Percentiles rank a stretch among this genome's conserved stretches.
phyloP scores from a whole-genome alignment of 129 eudicot species.

The Lactuca sativa region DNA sequence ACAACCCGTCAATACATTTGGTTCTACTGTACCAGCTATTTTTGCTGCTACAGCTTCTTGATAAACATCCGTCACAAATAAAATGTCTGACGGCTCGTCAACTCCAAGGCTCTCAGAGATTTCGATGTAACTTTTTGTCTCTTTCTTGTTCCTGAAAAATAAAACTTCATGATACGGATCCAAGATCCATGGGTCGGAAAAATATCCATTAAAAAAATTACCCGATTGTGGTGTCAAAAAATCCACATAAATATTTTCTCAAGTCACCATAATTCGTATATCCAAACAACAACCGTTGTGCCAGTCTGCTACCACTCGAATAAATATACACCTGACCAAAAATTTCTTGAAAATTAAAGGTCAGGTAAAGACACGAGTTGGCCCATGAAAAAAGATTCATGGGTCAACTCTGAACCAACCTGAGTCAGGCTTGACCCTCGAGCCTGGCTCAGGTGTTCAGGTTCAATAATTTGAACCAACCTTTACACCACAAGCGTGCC shows the following conservation, averaged over 20 bases:
- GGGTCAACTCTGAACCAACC: not conserved
- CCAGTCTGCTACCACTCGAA: conserved; percentile 96
- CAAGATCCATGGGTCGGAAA: conserved; percentile 1
- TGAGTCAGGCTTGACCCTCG: not conserved
- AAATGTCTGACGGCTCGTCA: conserved; percentile 64
- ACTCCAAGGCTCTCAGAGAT: conserved; percentile 79
- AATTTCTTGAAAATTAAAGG: not conserved
- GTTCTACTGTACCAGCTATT: conserved; percentile 64
- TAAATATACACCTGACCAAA: conserved; percentile 73
- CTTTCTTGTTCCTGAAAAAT: conserved; percentile 66
- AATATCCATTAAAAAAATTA: conserved; percentile 14
- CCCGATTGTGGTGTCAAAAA: conserved; percentile 88
- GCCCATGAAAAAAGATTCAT: not conserved
- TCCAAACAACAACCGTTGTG: conserved; percentile 84
- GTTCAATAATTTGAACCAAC: conserved; percentile 31
- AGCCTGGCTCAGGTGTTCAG: not conserved
- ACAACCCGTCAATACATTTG: conserved; percentile 11
- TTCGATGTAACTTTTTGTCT: conserved; percentile 72
- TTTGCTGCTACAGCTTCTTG: conserved; percentile 92
- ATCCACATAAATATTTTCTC: conserved; percentile 75
- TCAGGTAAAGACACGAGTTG: not conserved
- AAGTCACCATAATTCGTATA: conserved; percentile 84
- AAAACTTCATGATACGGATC: conserved; percentile 2
- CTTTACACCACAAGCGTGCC: conserved; percentile 86
- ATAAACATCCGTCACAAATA: conserved; percentile 78